Conservation (phyloP, 495 filamentous ascomycete species). For the Corynascus novoguineensis region DNA sequence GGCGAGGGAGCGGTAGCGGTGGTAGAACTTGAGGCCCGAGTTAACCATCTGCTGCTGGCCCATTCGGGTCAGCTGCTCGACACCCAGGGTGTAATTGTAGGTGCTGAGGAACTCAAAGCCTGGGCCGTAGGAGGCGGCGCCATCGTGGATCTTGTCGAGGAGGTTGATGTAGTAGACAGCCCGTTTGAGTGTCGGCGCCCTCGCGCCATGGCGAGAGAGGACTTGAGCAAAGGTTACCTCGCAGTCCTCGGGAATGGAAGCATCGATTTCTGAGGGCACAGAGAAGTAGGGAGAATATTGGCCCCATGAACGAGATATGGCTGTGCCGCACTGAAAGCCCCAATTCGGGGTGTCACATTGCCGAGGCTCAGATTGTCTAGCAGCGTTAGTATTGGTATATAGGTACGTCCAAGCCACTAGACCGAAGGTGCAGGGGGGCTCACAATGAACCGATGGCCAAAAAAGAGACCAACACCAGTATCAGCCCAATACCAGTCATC, state of each 20-base stretch:
- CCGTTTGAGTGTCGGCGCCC: conserved; percentile 67
- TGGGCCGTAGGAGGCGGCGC: conserved; percentile 50
- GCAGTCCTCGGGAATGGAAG: conserved; percentile 56
- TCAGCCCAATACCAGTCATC: not conserved
- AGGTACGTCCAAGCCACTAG: too few species aligned
- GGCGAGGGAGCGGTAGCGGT: conserved; percentile 58
- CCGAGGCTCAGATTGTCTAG: not conserved
- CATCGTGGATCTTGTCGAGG: conserved; percentile 56
- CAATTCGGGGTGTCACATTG: conserved; percentile 53
- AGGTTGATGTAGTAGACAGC: conserved; percentile 49
- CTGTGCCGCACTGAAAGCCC: conserved; percentile 52
- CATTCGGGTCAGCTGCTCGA: conserved; percentile 66
- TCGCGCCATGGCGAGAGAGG: conserved; percentile 77
- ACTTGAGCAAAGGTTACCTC: conserved; percentile 70
- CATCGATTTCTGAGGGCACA: conserved; percentile 56
- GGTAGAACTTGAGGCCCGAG: conserved; percentile 68
- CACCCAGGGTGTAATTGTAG: conserved; percentile 68
- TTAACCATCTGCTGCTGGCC: conserved; percentile 69
- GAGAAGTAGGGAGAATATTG: conserved; percentile 81
- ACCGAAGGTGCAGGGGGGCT: not conserved
- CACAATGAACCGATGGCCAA: conserved; percentile 7
- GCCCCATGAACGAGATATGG: conserved; percentile 70
- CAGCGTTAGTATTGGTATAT: not conserved
- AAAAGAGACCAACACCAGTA: conserved; percentile 1
- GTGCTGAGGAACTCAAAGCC: conserved; percentile 57